A percentile compares a stretch with the other conserved stretches of the same genome.
phyloP scores from a whole-genome alignment of 345 rosid species.

The Passiflora organensis region DNA sequence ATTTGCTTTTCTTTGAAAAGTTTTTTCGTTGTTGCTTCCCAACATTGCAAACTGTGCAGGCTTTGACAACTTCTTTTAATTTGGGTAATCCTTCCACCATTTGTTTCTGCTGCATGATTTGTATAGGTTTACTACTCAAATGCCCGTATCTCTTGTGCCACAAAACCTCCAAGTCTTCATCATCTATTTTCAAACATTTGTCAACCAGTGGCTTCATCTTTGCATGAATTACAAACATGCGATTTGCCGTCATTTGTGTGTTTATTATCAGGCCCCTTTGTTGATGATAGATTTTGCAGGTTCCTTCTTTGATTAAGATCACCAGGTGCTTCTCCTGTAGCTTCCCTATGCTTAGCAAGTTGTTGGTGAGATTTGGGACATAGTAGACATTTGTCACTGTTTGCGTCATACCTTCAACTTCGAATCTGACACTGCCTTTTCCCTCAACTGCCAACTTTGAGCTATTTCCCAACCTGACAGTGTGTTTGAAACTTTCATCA shows the following conservation, averaged over 20 bases:
- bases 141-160: neutral
- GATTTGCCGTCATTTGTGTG: neutral
- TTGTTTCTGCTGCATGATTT: neutral
- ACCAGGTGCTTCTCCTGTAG: neutral
- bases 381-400: neutral
- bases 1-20: neutral
- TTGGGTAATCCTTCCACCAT: neutral
- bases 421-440: neutral
- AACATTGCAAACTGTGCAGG: neutral
- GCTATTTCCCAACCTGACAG: neutral
- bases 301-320: neutral
- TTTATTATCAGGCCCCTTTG: neutral
- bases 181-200: neutral
- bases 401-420: neutral
- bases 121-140: neutral
- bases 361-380: neutral
- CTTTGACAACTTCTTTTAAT: neutral
- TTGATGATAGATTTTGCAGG: neutral
- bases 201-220: neutral
- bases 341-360: neutral
- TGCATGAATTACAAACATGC: neutral
- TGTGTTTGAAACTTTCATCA: neutral
- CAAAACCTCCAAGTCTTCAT: neutral
- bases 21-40: neutral
- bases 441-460: neutral